phyloP scores from a whole-genome alignment of 768 basidiomycete genomes.

The Psilocybe sp. region DNA sequence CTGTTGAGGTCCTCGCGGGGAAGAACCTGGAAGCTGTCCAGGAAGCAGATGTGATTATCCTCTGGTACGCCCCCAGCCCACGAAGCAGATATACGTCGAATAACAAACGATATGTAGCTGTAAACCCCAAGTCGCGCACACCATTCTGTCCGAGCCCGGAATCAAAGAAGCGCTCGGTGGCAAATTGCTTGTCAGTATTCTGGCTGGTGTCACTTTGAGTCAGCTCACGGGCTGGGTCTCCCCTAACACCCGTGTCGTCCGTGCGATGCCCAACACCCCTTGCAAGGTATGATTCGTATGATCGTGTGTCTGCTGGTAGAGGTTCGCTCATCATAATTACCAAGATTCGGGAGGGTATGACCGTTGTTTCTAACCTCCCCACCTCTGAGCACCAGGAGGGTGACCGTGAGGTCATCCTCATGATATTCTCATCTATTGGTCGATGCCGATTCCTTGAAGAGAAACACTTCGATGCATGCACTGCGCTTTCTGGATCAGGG shows the following conservation, averaged over 20 bases:
- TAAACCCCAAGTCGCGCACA: conserved; percentile 85
- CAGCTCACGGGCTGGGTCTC: conserved; percentile 78
- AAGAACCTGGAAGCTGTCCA: conserved; percentile 71
- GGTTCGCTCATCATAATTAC: neutral
- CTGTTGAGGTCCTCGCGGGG: conserved; percentile 68
- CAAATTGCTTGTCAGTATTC: conserved; percentile 94
- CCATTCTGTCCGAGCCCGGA: conserved; percentile 70
- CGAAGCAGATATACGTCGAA: neutral
- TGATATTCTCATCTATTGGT: conserved; percentile 97
- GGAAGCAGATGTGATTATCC: conserved; percentile 79
- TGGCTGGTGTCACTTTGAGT: conserved; percentile 90
- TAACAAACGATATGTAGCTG: conserved; percentile 51
- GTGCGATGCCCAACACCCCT: conserved; percentile 99
- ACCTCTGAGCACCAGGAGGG: conserved; percentile 47
- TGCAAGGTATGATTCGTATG: conserved; percentile 64
- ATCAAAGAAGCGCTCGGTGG: conserved; percentile 81
- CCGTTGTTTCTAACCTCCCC: conserved; percentile 78
- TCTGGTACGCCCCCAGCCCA: conserved; percentile 59
- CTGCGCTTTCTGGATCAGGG: conserved; percentile 92
- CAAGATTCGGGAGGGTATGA: conserved; percentile 99
- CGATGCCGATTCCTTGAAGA: conserved; percentile 95
- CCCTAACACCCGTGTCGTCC: conserved; percentile 78
- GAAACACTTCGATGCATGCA: conserved; percentile 98
- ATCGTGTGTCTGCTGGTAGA: neutral
- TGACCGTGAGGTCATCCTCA: conserved; percentile 73